Evolutionary conservation across 345 rosid species (phyloP).

Genomic region (Excoecaria agallocha): DNA sequence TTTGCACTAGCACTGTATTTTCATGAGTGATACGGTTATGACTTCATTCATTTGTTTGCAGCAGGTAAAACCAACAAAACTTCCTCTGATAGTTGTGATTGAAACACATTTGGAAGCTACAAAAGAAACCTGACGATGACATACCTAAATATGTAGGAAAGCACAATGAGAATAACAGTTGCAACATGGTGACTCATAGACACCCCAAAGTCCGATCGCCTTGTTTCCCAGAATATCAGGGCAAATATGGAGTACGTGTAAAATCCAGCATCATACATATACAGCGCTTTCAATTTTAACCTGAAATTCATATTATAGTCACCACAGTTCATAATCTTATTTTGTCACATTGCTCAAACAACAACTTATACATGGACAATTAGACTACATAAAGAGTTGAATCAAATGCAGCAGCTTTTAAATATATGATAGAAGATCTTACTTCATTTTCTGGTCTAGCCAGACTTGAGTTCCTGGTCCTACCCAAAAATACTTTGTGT

Average conservation of each 20-base stretch:
- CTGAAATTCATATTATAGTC: constrained; percentile 39
- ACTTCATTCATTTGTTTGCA: neutral
- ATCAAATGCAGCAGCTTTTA: neutral
- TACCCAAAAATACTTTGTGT: constrained; percentile 69
- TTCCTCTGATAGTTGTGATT: constrained; percentile 1
- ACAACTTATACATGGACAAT: neutral
- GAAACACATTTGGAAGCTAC: neutral
- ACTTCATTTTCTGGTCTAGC: constrained; percentile 90
- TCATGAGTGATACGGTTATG: neutral
- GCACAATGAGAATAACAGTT: constrained; percentile 66
- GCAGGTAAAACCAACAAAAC: constrained; percentile 4
- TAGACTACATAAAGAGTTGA: neutral
- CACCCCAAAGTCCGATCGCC: constrained; percentile 98
- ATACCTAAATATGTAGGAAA: constrained; percentile 85
- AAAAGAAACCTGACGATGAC: constrained; percentile 1
- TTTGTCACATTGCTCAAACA: neutral
- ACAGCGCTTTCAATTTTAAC: constrained; percentile 77
- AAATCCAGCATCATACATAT: constrained; percentile 94
- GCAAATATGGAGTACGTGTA: constrained; percentile 96
- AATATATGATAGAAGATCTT: constrained; percentile 19
- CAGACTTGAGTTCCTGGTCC: constrained; percentile 80
- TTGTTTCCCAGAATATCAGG: constrained; percentile 95
- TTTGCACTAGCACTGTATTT: neutral
- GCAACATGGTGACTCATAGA: constrained; percentile 98
- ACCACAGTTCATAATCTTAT: constrained; percentile 14